Percentiles rank a stretch among this genome's conserved stretches.
phyloP scores from a whole-genome alignment of 2,329 filamentous ascomycete species.

The Aureobasidium musti region DNA sequence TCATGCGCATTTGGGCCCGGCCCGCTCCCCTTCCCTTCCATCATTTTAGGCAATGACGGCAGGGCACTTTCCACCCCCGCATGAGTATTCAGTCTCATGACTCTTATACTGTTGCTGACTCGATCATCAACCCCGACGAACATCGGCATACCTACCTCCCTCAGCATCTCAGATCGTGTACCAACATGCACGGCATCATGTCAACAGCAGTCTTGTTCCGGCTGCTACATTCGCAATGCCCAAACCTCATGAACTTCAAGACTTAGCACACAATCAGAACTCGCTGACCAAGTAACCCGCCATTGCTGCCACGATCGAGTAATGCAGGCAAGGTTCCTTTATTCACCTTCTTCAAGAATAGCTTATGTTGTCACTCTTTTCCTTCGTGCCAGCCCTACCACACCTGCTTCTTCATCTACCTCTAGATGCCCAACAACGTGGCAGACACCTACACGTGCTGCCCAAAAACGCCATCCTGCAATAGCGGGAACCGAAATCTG shows the following conservation, averaged over 20 bases:
- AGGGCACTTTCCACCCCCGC: neutral
- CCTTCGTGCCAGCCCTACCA: no score
- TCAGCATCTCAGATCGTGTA: no score
- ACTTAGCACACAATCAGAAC: no score
- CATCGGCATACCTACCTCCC: neutral
- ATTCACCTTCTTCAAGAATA: no score
- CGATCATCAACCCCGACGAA: neutral
- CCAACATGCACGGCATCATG: no score
- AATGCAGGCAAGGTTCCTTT: no score
- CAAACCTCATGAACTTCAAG: no score
- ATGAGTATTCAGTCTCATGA: neutral
- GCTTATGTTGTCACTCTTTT: no score
- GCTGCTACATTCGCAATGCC: no score
- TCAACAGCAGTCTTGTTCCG: no score
- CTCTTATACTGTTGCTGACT: neutral
- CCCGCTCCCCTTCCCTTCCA: neutral
- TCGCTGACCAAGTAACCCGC: no score
- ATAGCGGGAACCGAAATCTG: neutral
- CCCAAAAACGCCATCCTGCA: neutral
- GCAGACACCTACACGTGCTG: neutral
- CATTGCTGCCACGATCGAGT: no score
- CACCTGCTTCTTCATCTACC: neutral
- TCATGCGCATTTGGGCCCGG: conserved; percentile 7
- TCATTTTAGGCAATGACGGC: neutral
- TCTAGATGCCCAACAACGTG: neutral